Percentiles rank a stretch among this genome's conserved stretches.
Evolutionary conservation across 2,329 filamentous ascomycete genomes (phyloP).

Genomic region (Stagonosporopsis rhizophila): DNA sequence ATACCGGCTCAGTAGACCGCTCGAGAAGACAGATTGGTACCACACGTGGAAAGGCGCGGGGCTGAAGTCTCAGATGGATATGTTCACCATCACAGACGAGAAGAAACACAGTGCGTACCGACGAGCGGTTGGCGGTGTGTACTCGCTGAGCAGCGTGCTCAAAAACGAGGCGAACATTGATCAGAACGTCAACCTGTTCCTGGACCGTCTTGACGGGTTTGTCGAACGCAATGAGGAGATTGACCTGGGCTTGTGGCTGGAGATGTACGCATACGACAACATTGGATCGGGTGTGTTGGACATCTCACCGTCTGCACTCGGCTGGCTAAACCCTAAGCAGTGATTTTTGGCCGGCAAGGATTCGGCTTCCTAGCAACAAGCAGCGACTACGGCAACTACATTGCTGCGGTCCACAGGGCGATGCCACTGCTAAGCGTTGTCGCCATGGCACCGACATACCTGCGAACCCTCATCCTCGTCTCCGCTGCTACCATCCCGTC

Average conservation of each 20-base stretch:
- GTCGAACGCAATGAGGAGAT: conserved; percentile 25
- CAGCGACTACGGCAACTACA: conserved; percentile 29
- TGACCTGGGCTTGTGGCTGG: conserved; percentile 39
- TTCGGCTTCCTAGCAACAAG: conserved; percentile 32
- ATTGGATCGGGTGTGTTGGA: conserved; percentile 31
- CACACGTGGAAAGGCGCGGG: conserved; percentile 28
- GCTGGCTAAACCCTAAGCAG: no score
- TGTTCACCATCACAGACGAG: conserved; percentile 22
- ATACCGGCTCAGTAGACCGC: conserved; percentile 28
- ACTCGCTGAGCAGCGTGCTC: conserved; percentile 52
- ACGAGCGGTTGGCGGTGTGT: conserved; percentile 28
- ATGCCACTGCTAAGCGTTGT: conserved; percentile 34
- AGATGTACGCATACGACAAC: conserved; percentile 35
- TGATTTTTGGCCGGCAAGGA: background rate
- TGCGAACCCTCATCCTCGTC: conserved; percentile 18
- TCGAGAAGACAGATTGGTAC: conserved; percentile 37
- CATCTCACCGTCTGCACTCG: no score
- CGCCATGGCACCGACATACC: conserved; percentile 20
- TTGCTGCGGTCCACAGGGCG: conserved; percentile 44
- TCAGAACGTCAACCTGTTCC: conserved; percentile 30
- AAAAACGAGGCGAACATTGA: conserved; percentile 37
- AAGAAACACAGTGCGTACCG: conserved; percentile 13
- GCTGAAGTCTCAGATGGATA: conserved; percentile 24
- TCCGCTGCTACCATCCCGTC: conserved; percentile 24
- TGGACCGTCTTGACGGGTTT: conserved; percentile 30